These are phyloP conservation scores for Erucastrum elatum DNA, from an alignment of 345 rosid species.

Conservation along the genomic window DNA sequence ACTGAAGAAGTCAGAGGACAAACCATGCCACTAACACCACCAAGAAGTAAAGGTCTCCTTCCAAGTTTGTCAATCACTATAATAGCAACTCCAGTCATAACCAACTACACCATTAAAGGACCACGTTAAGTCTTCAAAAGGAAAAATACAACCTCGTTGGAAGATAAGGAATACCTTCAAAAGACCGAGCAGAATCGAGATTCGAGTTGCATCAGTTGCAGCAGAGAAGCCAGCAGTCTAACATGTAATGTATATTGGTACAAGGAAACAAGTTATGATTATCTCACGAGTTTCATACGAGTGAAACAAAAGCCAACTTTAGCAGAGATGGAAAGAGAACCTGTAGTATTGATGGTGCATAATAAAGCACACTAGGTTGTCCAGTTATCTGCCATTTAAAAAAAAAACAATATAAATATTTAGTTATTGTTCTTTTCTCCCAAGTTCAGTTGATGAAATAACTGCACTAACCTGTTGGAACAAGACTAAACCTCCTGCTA, in stretches of 20 bases:
- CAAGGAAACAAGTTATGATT: constrained; percentile 19
- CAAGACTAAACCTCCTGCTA: constrained; percentile 89
- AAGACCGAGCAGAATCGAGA: constrained; percentile 82
- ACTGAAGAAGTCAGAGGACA: constrained; percentile 25
- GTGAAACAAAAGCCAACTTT: constrained; percentile 13
- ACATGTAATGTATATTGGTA: constrained; percentile 26
- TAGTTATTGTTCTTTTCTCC: background rate
- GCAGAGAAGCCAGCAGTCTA: constrained; percentile 96
- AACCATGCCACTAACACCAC: constrained; percentile 95
- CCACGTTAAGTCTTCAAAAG: constrained; percentile 11
- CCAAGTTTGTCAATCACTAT: constrained; percentile 85
- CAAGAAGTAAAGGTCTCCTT: constrained; percentile 87
- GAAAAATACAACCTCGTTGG: background rate
- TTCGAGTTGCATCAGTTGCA: constrained; percentile 94
- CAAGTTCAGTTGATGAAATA: background rate
- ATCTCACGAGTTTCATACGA: background rate
- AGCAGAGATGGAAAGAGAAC: constrained; percentile 38
- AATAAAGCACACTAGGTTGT: constrained; percentile 98
- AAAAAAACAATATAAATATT: background rate
- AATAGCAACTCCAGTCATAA: constrained; percentile 89
- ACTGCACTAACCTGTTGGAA: constrained; percentile 78
- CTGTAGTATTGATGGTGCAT: constrained; percentile 93
- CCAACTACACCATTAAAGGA: constrained; percentile 52
- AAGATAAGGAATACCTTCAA: constrained; percentile 58
- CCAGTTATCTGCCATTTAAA: constrained; percentile 75